phyloP scores from a whole-genome alignment of 2,329 filamentous ascomycete species.

The Aspergillus vadensis region DNA sequence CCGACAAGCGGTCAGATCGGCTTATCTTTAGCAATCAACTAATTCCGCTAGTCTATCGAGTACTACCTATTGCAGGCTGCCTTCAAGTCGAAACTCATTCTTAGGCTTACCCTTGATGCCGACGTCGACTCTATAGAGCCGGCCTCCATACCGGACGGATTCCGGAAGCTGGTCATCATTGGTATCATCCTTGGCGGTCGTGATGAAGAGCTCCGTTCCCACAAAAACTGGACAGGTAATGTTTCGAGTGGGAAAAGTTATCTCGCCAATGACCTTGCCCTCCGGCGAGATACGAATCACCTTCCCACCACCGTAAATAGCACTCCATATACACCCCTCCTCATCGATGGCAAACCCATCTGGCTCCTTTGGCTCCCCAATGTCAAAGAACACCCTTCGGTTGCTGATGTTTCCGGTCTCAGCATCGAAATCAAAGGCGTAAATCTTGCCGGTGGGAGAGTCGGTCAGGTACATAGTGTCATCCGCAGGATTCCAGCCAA shows the following conservation, averaged over 20 bases:
- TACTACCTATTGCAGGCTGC: slow-evolving; percentile 3
- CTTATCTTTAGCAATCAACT: background rate
- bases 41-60: background rate
- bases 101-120: slow-evolving; percentile 66
- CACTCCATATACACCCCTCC: slow-evolving; percentile 86
- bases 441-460: slow-evolving; percentile 70
- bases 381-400: slow-evolving; percentile 71
- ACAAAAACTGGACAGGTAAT: slow-evolving; percentile 81
- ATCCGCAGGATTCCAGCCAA: slow-evolving; percentile 74
- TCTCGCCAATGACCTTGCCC: slow-evolving; percentile 72
- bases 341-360: slow-evolving; percentile 85
- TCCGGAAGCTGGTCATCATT: slow-evolving; percentile 61
- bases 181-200: slow-evolving; percentile 70
- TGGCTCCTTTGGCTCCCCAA: slow-evolving; percentile 65
- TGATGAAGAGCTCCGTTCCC: slow-evolving; percentile 74
- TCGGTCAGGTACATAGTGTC: slow-evolving; percentile 82
- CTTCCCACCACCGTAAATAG: slow-evolving; percentile 75
- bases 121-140: slow-evolving; percentile 75
- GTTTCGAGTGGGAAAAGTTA: slow-evolving; percentile 74
- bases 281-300: slow-evolving; percentile 73
- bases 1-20: background rate
- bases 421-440: slow-evolving; percentile 71
- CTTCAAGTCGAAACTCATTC: slow-evolving; percentile 63
- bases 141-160: slow-evolving; percentile 67
- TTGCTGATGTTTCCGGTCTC: slow-evolving; percentile 66